Percentiles rank a stretch among this genome's conserved stretches.
These are phyloP conservation scores for Waitea zeae DNA, from an alignment of 1,284 basidiomycete species.

Conservation along the genomic window DNA sequence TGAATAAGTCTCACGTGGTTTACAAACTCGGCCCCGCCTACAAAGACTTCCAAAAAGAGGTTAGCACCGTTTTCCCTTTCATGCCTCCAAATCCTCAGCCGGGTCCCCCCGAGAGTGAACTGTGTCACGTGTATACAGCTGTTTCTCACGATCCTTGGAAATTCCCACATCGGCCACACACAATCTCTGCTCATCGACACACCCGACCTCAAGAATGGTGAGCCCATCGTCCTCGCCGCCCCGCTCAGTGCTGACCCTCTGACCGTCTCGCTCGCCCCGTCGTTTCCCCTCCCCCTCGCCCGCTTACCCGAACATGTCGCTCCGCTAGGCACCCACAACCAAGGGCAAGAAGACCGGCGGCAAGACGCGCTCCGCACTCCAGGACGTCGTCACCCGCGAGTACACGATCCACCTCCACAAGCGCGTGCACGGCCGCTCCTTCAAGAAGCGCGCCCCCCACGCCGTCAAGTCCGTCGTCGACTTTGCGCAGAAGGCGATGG, in stretches of 20 bases:
- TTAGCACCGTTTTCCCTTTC: too few species aligned
- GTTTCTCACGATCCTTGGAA: conserved; percentile 1
- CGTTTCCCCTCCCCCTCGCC: too few species aligned
- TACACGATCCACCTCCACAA: conserved; percentile 96
- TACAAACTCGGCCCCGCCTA: too few species aligned
- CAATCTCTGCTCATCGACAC: conserved; percentile 16
- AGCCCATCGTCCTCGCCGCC: conserved; percentile 38
- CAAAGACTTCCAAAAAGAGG: too few species aligned
- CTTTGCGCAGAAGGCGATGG: conserved; percentile 89
- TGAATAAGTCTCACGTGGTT: too few species aligned
- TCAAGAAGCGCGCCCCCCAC: conserved; percentile 90
- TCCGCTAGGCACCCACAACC: conserved; percentile 15
- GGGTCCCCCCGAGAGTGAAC: too few species aligned
- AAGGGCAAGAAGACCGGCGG: conserved; percentile 33
- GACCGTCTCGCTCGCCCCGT: too few species aligned
- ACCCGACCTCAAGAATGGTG: conserved; percentile 38
- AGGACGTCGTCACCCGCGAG: conserved; percentile 92
- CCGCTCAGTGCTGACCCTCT: conserved; percentile 2
- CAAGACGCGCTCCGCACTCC: conserved; percentile 84
- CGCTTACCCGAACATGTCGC: conserved; percentile 8
- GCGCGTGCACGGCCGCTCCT: conserved; percentile 75
- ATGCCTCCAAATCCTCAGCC: too few species aligned
- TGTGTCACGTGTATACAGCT: too few species aligned
- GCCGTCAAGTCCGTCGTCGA: conserved; percentile 84
- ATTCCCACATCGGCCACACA: conserved; percentile 4